These are phyloP conservation scores for Delitschia confertaspora DNA, from an alignment of 495 filamentous ascomycete genomes.

Conservation along the genomic window DNA sequence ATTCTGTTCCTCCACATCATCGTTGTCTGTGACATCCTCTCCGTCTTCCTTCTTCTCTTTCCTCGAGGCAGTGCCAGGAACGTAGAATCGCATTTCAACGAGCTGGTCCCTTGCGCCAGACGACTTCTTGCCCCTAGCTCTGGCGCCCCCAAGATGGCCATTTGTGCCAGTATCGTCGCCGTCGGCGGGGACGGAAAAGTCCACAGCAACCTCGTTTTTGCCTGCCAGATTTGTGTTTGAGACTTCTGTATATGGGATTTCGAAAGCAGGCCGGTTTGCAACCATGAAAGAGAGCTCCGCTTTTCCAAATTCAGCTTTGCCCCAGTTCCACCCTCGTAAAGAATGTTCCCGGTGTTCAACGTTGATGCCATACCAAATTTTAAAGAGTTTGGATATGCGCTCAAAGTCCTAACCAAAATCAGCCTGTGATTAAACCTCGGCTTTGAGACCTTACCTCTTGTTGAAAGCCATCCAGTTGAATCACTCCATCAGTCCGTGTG, in stretches of 20 bases:
- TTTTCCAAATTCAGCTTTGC: conserved; percentile 94
- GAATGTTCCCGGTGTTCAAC: conserved; percentile 89
- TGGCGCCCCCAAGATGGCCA: conserved; percentile 65
- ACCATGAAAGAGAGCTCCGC: conserved; percentile 94
- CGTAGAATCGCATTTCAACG: conserved; percentile 98
- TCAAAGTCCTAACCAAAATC: conserved; percentile 63
- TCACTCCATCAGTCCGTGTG: conserved; percentile 69
- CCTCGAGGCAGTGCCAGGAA: conserved; percentile 80
- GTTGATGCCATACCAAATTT: conserved; percentile 89
- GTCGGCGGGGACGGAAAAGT: conserved; percentile 68
- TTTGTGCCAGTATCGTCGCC: conserved; percentile 61
- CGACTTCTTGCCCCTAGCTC: conserved; percentile 77
- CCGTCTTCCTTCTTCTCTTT: conserved; percentile 54
- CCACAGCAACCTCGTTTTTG: conserved; percentile 94
- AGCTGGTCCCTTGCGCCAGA: conserved; percentile 83
- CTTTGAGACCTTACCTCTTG: conserved; percentile 57
- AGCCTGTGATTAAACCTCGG: background rate
- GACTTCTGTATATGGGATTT: conserved; percentile 94
- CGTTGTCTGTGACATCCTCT: conserved; percentile 29
- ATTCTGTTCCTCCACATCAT: conserved; percentile 60
- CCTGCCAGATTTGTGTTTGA: conserved; percentile 96
- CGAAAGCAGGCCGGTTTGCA: conserved; percentile 92
- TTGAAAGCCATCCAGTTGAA: conserved; percentile 91
- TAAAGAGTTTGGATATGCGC: conserved; percentile 80
- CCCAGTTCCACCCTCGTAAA: conserved; percentile 98